Base-by-base conservation (phyloP, 2,329 filamentous ascomycete species). In the Cercospora berteroae region DNA sequence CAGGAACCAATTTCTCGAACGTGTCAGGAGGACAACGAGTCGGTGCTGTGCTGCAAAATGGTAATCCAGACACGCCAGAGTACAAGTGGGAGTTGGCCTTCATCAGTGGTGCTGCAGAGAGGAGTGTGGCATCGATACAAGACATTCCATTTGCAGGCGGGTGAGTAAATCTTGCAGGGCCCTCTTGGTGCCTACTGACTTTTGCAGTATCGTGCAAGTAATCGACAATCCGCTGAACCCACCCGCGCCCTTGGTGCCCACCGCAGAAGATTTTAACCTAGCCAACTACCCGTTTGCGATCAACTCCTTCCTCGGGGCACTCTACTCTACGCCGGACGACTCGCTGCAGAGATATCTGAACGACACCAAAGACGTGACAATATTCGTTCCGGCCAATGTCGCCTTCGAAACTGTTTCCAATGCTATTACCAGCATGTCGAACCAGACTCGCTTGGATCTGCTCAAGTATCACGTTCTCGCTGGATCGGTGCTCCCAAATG, bases 141-240 rank as follows among this genome's bases (percentile, higher is more conserved):
- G 65, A 69, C 63, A 68, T 72, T 42, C 42, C 63, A 78, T 6
- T 75, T 84, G 2, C 70, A 75, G 23, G 75, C 84, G 82, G 84
- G 87, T 71, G 76, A 86, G 60, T 82, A 83, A 70, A 16, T 13
- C 12, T 39, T 20, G n/a, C n/a, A 23, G 88, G 84, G 39, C 12
- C 23, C 16, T 23, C 13, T 16, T 16, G 36, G 31, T 48, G 52
- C 27, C 52, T 27, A 58, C 57, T 42, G 12, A 36, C 25, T 3
- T 29, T 8, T 20, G 29, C 61, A 85, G 85, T 27, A 78, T 85
- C 31, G 82, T 89, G 2, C 85, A 87, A 61, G 75, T 86, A 5
- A 79, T 86, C 60, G 84, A 86, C 75, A 83, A 82, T 36, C 78
- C 86, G 23, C 77, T 86, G 50, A 79, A 84, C 1, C 83, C 84